Conservation (phyloP, 208 protist species). For the Blechomonas ayalai region DNA sequence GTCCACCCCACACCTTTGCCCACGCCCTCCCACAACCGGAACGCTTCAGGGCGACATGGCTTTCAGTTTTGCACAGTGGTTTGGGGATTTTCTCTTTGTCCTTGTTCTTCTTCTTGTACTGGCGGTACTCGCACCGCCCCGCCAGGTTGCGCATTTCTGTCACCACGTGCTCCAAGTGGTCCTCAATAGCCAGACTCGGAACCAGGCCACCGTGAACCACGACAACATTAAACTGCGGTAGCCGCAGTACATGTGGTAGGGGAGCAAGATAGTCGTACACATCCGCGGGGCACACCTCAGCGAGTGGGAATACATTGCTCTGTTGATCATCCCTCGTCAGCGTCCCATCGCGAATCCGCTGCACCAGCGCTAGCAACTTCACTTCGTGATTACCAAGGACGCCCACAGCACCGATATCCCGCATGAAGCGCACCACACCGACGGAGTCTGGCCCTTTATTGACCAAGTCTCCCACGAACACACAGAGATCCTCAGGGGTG, state of each 20-base stretch:
- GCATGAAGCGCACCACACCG: constrained; percentile 46
- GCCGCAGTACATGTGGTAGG: constrained; percentile 57
- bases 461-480: constrained; percentile 71
- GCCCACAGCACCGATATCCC: constrained; percentile 38
- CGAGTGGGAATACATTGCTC: constrained; percentile 33
- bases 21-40: constrained; percentile 24
- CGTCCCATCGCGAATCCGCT: constrained; percentile 14
- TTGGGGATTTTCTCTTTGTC: neutral
- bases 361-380: constrained; percentile 35
- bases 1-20: constrained; percentile 27
- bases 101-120: constrained; percentile 7
- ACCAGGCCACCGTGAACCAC: constrained; percentile 77
- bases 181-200: constrained; percentile 27
- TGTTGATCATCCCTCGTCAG: constrained; percentile 20
- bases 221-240: constrained; percentile 40
- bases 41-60: constrained; percentile 25
- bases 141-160: constrained; percentile 53
- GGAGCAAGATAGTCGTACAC: constrained; percentile 33
- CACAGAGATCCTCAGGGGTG: constrained; percentile 33
- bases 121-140: too few relatives aligned
- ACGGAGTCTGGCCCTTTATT: constrained; percentile 79
- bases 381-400: constrained; percentile 79
- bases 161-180: constrained; percentile 29
- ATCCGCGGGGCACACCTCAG: constrained; percentile 33
- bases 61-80: constrained; percentile 18